These are phyloP conservation scores for Marasmius tenuissimus DNA, from an alignment of 1,284 basidiomycete species.

Conservation along the genomic window DNA sequence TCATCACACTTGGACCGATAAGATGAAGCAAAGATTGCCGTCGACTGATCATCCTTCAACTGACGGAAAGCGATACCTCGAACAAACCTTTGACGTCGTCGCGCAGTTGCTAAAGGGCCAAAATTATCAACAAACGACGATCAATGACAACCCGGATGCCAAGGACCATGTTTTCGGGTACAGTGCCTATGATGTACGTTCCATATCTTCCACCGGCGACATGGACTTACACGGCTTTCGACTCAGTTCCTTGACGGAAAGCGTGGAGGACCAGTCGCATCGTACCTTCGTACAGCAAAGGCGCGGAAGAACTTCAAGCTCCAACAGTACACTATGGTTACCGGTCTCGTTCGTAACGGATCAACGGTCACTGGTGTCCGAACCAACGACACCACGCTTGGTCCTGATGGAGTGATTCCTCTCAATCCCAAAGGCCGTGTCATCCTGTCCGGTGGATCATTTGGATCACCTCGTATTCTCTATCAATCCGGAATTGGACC, in stretches of 20 bases:
- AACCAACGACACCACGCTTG: slow-evolving; percentile 58
- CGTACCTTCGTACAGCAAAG: slow-evolving; percentile 57
- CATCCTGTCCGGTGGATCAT: slow-evolving; percentile 57
- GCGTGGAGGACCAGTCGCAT: slow-evolving; percentile 58
- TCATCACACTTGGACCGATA: slow-evolving; percentile 48
- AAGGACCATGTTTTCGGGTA: slow-evolving; percentile 66
- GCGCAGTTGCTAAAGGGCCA: slow-evolving; percentile 42
- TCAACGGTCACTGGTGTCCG: slow-evolving; percentile 57
- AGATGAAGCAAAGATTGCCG: slow-evolving; percentile 51
- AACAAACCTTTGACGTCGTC: slow-evolving; percentile 47
- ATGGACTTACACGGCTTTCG: not conserved
- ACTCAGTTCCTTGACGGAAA: slow-evolving; percentile 55
- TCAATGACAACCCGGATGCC: slow-evolving; percentile 53
- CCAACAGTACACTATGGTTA: slow-evolving; percentile 47
- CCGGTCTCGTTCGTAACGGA: slow-evolving; percentile 58
- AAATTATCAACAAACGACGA: slow-evolving; percentile 51
- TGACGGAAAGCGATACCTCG: slow-evolving; percentile 61
- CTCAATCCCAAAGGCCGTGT: slow-evolving; percentile 59
- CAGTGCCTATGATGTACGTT: slow-evolving; percentile 50
- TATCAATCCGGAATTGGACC: slow-evolving; percentile 67
- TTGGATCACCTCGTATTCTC: slow-evolving; percentile 58
- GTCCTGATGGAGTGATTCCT: slow-evolving; percentile 53
- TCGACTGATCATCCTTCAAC: slow-evolving; percentile 59
- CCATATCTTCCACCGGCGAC: not conserved
- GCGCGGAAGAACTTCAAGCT: slow-evolving; percentile 55